A percentile compares a stretch with the other conserved stretches of the same genome.
phyloP scores from a whole-genome alignment of 225 moss, liverwort and hornwort species.

The Bryoerythrophyllum caledonicum region DNA sequence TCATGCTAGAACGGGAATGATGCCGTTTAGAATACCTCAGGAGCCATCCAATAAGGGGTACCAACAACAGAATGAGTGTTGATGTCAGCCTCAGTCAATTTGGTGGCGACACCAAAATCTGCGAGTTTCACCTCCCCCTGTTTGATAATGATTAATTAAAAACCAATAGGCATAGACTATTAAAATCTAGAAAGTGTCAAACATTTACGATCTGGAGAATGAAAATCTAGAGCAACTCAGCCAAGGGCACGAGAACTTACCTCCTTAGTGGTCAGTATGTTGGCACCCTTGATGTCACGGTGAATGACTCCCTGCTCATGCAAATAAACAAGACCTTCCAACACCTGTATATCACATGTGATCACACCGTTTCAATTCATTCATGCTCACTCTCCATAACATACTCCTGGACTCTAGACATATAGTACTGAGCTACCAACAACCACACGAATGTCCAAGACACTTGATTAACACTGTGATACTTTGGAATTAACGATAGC shows the following conservation, averaged over 20 bases:
- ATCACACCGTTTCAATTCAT: background rate
- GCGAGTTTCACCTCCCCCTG: constrained; percentile 86
- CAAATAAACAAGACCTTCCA: constrained; percentile 89
- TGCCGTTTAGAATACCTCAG: constrained; percentile 50
- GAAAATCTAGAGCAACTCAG: constrained; percentile 1
- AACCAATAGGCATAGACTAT: background rate
- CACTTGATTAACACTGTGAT: background rate
- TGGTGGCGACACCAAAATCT: constrained; percentile 88
- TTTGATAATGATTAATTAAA: background rate
- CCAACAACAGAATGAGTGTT: constrained; percentile 88
- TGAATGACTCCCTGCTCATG: constrained; percentile 93
- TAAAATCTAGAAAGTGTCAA: background rate
- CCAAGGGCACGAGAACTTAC: constrained; percentile 22
- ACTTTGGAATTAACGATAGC: background rate
- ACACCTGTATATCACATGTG: constrained; percentile 40
- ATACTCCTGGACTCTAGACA: background rate
- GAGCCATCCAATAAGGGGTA: constrained; percentile 93
- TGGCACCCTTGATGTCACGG: constrained; percentile 87
- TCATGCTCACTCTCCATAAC: background rate
- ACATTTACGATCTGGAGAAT: background rate
- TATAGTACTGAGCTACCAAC: background rate
- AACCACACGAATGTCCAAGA: background rate
- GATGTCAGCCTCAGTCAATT: constrained; percentile 79
- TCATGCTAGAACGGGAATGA: background rate
- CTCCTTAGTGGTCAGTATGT: constrained; percentile 88